Conservation (phyloP, 2,329 filamentous ascomycete species). For the Fusarium stilboides region DNA sequence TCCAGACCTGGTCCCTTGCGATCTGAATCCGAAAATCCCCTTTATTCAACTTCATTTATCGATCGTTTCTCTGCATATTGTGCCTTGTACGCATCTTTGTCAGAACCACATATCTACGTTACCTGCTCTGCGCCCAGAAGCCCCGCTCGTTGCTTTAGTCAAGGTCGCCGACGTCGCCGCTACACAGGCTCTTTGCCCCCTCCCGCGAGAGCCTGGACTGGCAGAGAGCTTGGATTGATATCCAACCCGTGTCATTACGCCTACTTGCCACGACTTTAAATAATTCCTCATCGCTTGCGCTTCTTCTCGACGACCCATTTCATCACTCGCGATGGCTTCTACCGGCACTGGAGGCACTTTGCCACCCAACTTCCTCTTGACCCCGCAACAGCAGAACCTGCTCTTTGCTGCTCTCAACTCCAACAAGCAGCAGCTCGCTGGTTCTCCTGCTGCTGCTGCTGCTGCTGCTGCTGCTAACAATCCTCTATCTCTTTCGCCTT, state of each 20-base stretch:
- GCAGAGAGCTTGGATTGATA: constrained; percentile 49
- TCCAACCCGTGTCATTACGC: constrained; percentile 15
- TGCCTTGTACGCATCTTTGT: constrained; percentile 23
- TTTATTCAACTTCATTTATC: constrained; percentile 22
- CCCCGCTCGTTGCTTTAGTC: constrained; percentile 30
- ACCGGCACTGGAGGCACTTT: constrained; percentile 60
- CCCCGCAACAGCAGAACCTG: constrained; percentile 82
- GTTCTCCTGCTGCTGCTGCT: constrained; percentile 43
- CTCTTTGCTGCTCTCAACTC: constrained; percentile 83
- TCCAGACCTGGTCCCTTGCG: constrained; percentile 33
- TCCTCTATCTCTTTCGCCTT: constrained; percentile 62
- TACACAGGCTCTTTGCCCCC: constrained; percentile 48
- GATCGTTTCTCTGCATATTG: constrained; percentile 17
- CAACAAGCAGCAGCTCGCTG: constrained; percentile 65
- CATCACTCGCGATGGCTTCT: constrained; percentile 63
- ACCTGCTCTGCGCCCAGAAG: constrained; percentile 13
- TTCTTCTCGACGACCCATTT: constrained; percentile 12
- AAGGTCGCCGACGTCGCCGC: constrained; percentile 44
- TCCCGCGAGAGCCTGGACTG: constrained; percentile 45
- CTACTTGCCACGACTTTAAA: constrained; percentile 26
- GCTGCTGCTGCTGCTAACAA: constrained; percentile 50
- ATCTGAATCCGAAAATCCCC: constrained; percentile 41
- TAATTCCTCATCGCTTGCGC: constrained; percentile 13
- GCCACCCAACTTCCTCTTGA: constrained; percentile 75
- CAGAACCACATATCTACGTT: constrained; percentile 8